Evolutionary conservation across 1,284 basidiomycete species (phyloP), one percentile per base, ranked within the genome.

Genomic region (Fomitopsis pinicola): DNA sequence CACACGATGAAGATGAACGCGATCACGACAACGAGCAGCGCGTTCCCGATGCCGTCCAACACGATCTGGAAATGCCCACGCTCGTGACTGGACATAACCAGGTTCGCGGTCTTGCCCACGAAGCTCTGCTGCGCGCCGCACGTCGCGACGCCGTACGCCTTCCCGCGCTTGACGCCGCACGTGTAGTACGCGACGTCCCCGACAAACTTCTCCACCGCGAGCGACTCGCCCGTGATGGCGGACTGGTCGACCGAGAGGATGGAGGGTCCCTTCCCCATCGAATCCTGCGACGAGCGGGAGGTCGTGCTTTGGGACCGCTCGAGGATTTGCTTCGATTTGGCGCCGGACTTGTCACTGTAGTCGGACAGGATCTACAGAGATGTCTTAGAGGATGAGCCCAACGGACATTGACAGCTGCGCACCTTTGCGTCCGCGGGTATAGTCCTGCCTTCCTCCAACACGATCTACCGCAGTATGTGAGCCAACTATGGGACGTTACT

Each of bases 171-270:
- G 14, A 61, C 57, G 28, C 60, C 60, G 22, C 60, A 61, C 28
- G 60, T 61, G 42, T 61, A 61, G 52, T 58, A 61, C 22, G 60
- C 60, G 19, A 58, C 22, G 44, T 61, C 60, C 42, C 60, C 60
- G 17, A 58, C 22, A 26, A 17, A 61, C 56, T 61, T 61, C 38
- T 61, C 60, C 5, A 55, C 56, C 4, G 60, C 46, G 15, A 61
- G 52, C 35, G 45, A 53, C 60, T 61, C 60, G 42, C 60, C 60
- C n/a, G 60, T 61, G 60, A 61, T 61, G n/a, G 60, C 60, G 15
- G 46, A 53, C 57, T 61, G 60, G 50, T 61, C 60, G 30, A 61
- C 60, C n/a, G 48, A 44, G 33, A 26, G 42, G 22, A 61, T 40
- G 6, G 56, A 58, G 8, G 60, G 60, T 2, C 60, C 60, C 26